Percentiles rank a stretch among this genome's conserved stretches.
phyloP scores from a whole-genome alignment of 345 rosid species.

The Excoecaria agallocha region DNA sequence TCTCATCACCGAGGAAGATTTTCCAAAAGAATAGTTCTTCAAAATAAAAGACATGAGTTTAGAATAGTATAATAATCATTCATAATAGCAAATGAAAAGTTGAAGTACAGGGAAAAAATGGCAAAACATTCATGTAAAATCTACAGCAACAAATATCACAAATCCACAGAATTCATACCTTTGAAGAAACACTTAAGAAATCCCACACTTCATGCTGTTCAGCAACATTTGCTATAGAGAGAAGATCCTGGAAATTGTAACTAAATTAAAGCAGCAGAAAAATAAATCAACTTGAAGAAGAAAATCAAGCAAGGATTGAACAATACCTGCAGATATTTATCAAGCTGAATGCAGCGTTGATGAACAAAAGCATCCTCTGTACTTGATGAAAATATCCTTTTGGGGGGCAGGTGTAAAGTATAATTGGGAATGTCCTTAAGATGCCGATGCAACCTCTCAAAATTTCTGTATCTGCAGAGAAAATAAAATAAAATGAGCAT shows the following conservation, averaged over 20 bases:
- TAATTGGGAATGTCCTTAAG: constrained; percentile 99
- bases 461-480: constrained; percentile 83
- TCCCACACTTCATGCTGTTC: constrained; percentile 99
- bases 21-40: constrained; percentile 92
- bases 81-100: background rate
- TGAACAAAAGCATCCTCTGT: constrained; percentile 97
- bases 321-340: constrained; percentile 80
- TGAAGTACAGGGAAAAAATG: background rate
- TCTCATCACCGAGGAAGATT: constrained; percentile 89
- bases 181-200: constrained; percentile 81
- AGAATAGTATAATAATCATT: constrained; percentile 13
- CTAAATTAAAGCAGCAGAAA: constrained; percentile 17
- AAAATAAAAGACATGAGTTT: constrained; percentile 22
- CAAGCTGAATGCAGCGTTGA: constrained; percentile 97
- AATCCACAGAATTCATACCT: constrained; percentile 48
- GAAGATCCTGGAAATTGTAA: constrained; percentile 65
- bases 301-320: constrained; percentile 18
- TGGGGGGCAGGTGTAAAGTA: constrained; percentile 94
- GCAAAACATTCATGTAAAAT: background rate
- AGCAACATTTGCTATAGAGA: constrained; percentile 95
- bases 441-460: constrained; percentile 85
- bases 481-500: constrained; percentile 9
- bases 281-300: constrained; percentile 15
- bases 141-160: background rate
- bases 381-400: constrained; percentile 98